Evolutionary conservation across 2,329 filamentous ascomycete genomes (phyloP).

Genomic region (Aspergillus tamarii): DNA sequence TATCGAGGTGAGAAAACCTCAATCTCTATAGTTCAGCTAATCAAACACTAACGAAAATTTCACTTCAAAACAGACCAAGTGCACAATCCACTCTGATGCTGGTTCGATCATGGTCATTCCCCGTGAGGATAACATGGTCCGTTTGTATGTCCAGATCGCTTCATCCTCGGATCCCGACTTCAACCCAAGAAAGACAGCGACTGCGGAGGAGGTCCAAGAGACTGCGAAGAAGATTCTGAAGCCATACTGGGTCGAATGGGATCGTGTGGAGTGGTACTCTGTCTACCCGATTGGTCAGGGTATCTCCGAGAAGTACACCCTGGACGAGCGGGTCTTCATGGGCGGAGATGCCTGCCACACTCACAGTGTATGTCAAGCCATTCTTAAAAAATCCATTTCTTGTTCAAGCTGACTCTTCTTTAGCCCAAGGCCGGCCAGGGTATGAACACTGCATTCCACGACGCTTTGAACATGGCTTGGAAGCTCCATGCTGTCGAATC

Average conservation of each 20-base stretch:
- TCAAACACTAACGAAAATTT: constrained; percentile 6
- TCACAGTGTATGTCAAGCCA: constrained; percentile 48
- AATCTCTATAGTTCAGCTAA: not conserved
- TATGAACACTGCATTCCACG: constrained; percentile 64
- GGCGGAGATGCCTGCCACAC: constrained; percentile 68
- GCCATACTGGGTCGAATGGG: constrained; percentile 65
- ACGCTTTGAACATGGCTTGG: constrained; percentile 88
- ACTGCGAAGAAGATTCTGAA: constrained; percentile 61
- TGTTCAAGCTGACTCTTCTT: constrained; percentile 14
- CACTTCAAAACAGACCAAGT: constrained; percentile 58
- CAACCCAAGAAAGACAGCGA: constrained; percentile 63
- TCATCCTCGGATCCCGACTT: constrained; percentile 65
- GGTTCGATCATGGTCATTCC: constrained; percentile 67
- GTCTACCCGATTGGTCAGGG: constrained; percentile 69
- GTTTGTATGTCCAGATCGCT: constrained; percentile 60
- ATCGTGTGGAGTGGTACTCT: constrained; percentile 68
- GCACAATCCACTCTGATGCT: constrained; percentile 67
- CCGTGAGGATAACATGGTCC: constrained; percentile 54
- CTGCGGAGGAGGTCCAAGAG: constrained; percentile 61
- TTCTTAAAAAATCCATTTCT: not conserved
- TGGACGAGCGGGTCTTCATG: constrained; percentile 68
- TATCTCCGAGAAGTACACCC: constrained; percentile 66
- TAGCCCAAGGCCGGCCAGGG: constrained; percentile 66
- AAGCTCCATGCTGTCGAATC: constrained; percentile 90
- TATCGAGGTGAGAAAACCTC: constrained; percentile 53